Base-by-base conservation (phyloP, 805 yeast species). In the Saturnispora quitensis region DNA sequence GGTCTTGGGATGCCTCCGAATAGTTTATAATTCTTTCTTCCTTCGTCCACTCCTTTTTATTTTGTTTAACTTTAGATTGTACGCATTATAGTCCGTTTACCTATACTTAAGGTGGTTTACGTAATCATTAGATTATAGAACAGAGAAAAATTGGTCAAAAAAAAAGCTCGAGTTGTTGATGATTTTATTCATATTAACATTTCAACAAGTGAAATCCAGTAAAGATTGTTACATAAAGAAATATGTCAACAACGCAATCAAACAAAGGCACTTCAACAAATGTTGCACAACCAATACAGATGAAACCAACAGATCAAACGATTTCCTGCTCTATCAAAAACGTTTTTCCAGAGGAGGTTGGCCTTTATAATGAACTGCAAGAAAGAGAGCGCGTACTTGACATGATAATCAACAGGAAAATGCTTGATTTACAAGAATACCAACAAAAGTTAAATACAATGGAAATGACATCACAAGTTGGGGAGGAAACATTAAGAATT, bases 301-400 rank as follows among this genome's bases (percentile, higher is more conserved):
- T 68, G 24, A 69, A 66, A 47, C 73, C 73, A 24, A 68, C 70
- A 4, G 73, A 69, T 52, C 58, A 62, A 15, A 60, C 66, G 17
- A 63, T 69, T 6, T 62, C 71, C 3, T 57, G 58, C 17, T 59
- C 65, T 1, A 46, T 69, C 20, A 65, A 60, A 34, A 48, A 55
- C 15, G 45, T 60, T 40, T 69, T 68, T 53, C 72, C 73, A 3
- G 69, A 67, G 18, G 65, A 88, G 60, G 81, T 88, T n/a, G 80
- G 76, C 18, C 71, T 81, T 52, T 87, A 86, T 67, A 78, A 84
- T 60, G 75, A 81, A 50, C 72, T 91, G 45, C 76, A 78, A 56
- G 89, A 85, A 8, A 88, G 90, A n/a, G 99, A 93, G 66, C 77
- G 81, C 55, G 76, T 81, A 56, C 68, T 91, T 45, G 98, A 93